phyloP scores from a whole-genome alignment of 2,329 filamentous ascomycete genomes.

The Stagonosporopsis rhizophila region DNA sequence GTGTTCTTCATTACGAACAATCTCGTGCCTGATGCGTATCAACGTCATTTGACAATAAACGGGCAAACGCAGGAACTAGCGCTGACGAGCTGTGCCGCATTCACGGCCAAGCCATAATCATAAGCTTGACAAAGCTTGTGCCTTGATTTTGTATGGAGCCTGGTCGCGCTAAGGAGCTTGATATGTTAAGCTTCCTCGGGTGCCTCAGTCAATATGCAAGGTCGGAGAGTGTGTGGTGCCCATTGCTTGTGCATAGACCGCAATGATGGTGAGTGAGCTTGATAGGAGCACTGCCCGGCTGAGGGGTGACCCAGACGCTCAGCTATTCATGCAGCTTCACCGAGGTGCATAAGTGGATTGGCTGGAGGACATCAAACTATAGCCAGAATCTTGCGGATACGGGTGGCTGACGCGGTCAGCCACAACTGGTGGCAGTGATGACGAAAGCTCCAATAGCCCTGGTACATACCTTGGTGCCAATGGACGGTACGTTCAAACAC shows the following conservation, averaged over 20 bases:
- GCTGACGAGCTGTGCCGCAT: slow-evolving; percentile 15
- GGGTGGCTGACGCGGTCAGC: slow-evolving; percentile 1
- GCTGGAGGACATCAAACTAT: slow-evolving; percentile 19
- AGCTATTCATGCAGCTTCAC: slow-evolving; percentile 22
- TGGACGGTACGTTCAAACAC: too few species aligned
- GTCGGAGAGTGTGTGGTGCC: too few species aligned
- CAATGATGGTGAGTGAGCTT: too few species aligned
- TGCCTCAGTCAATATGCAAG: slow-evolving; percentile 21
- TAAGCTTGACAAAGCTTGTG: slow-evolving; percentile 41
- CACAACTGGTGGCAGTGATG: slow-evolving; percentile 13
- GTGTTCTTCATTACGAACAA: not conserved
- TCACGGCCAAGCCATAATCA: slow-evolving; percentile 34
- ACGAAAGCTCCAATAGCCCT: not conserved
- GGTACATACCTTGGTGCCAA: not conserved
- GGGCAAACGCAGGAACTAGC: too few species aligned
- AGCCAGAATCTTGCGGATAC: slow-evolving; percentile 10
- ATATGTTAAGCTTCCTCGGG: slow-evolving; percentile 20
- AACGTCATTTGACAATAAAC: too few species aligned
- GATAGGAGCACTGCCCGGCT: too few species aligned
- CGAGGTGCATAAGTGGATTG: slow-evolving; percentile 4
- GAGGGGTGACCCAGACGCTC: slow-evolving; percentile 16
- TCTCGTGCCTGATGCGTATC: not conserved
- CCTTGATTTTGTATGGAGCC: slow-evolving; percentile 33
- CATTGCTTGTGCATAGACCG: too few species aligned
- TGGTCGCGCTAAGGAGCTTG: slow-evolving; percentile 39